Evolutionary conservation across 148 eudicot genomes (phyloP), one percentile per base, ranked within the genome.

Genomic region (Amaranthus hypochondriacus): DNA sequence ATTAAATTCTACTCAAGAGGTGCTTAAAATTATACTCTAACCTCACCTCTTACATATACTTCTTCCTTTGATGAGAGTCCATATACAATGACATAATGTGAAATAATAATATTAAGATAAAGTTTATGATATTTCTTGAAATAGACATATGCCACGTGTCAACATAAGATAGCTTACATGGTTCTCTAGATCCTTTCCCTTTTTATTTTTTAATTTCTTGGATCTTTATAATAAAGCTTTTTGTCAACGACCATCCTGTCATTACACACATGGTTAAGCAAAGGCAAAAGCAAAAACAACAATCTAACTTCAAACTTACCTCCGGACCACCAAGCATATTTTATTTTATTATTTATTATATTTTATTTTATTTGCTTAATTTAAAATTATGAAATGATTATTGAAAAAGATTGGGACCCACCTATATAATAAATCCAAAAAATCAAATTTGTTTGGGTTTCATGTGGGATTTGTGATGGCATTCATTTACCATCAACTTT

Each of bases 171-270:
- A 28, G 39, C 39, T 0, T 28, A 28, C 39, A 28, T 28, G 39
- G 39, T 28, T 28, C 39, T 28, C 39, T 28, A 28, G 39, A 28
- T 28, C 39, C 39, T 28, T 28, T 28, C 39, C 39, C 39, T 28
- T 28, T 28, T 28, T 28, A 28, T 28, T 28, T 28, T 28, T 28
- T 28, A 28, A 28, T 28, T 2, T 28, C 39, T 28, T 28, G 39
- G 39, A 28, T 28, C 39, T 28, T 28, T 28, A 28, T 28, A 51
- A 18, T 56, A 4, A 44, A 49, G 21, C 6, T 39, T 76, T 61
- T 76, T 77, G 80, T 77, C 80, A 66, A 72, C 76, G 57, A 65
- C 56, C 10, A 71, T 11, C 48, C 74, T 28, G 48, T 48, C 66
- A 75, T 56, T 66, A 9, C 67, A 69, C 73, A 72, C 71, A 74